Evolutionary conservation across 1,284 basidiomycete genomes (phyloP), one percentile per base, ranked within the genome.

Genomic region (Psilocybe mexicana): DNA sequence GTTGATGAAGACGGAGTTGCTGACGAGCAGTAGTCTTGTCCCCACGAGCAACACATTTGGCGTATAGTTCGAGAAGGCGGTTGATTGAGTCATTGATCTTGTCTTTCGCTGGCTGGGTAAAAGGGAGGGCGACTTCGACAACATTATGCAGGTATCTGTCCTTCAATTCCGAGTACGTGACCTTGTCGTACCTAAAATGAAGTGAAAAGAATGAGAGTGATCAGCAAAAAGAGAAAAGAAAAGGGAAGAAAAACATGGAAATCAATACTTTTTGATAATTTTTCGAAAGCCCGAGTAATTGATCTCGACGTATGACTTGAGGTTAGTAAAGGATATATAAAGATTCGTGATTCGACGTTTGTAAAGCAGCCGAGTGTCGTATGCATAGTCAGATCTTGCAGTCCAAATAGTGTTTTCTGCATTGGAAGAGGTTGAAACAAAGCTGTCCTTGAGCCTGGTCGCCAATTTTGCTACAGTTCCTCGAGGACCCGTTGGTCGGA

Each of bases 201-300:
- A 50, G 18, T 18, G 18, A 18, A 18, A 18, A 18, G 18, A 18
- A 18, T 14, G 7, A 61, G 64, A 50, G 61, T 18, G 24, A 35
- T 8, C 25, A 46, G 40, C 43, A 11, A 54, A 35, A 18, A 18
- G 18, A 18, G 18, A 18, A 18, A 18, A 18, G 18, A 18, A 18
- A 18, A 18, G 18, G 18, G 18, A 18, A 18, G 18, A 18, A 18
- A 18, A 18, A 18, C 18, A 18, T 18, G 18, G 18, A 18, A 18
- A 18, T 18, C 18, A 18, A 18, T 70, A 94, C 90, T 98, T 98
- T 75, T 99, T 99, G 67, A 98, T 72, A 42, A 98, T 96, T 80
- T 99, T 98, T 67, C 94, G 86, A 76, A 98, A 94, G 0, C 96
- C 97, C 0, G 93, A 93, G 69, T 93, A 84, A 74, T 99, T 99